Evolutionary conservation across 805 yeast genomes (phyloP).

Genomic region (Pichia manshurica): DNA sequence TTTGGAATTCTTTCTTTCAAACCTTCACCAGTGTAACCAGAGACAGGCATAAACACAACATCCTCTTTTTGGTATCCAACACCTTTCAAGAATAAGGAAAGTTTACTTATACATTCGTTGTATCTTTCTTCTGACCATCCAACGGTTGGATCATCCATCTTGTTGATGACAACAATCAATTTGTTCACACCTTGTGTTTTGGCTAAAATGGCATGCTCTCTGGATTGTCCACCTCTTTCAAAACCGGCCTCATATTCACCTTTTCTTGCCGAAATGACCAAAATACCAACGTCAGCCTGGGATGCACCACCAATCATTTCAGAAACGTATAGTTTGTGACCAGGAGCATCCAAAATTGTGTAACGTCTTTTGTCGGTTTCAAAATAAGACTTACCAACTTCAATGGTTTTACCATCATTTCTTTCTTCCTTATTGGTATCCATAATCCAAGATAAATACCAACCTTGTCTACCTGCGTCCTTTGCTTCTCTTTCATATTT

Average conservation of each 20-base stretch:
- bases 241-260: slow-evolving; percentile 99
- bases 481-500: slow-evolving; percentile 97
- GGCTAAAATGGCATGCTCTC: slow-evolving; percentile 96
- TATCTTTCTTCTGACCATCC: slow-evolving; percentile 94
- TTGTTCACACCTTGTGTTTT: slow-evolving; percentile 98
- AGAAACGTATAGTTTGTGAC: slow-evolving; percentile 97
- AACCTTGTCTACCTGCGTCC: slow-evolving; percentile 99
- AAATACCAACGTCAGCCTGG: slow-evolving; percentile 97
- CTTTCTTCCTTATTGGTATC: slow-evolving; percentile 99
- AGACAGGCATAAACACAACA: slow-evolving; percentile 91
- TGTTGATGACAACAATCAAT: slow-evolving; percentile 88
- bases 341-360: slow-evolving; percentile 98
- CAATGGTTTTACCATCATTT: slow-evolving; percentile 97
- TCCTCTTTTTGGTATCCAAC: slow-evolving; percentile 89
- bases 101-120: slow-evolving; percentile 86
- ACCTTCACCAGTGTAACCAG: slow-evolving; percentile 97
- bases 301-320: slow-evolving; percentile 99
- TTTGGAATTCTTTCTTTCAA: slow-evolving; percentile 76
- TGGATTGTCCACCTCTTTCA: slow-evolving; percentile 98
- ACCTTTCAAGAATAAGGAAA: slow-evolving; percentile 72
- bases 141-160: slow-evolving; percentile 99
- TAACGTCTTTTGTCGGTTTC: slow-evolving; percentile 98
- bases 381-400: slow-evolving; percentile 95
- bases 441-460: slow-evolving; percentile 99
- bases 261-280: slow-evolving; percentile 96